phyloP scores from a whole-genome alignment of 257 asterid species.

The Gentiana straminea region DNA sequence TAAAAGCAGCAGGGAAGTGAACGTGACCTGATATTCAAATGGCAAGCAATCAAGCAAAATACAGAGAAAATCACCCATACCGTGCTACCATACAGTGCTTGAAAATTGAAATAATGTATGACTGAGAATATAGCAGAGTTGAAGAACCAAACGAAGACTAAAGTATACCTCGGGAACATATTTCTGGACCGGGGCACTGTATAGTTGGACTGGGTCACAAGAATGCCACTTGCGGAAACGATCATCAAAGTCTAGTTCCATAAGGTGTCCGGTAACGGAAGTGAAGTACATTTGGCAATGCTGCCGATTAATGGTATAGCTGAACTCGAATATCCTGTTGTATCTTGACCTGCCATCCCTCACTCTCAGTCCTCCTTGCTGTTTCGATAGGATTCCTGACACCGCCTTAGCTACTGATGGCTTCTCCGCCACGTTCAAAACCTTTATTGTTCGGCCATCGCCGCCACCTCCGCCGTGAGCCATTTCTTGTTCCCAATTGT shows the following conservation, averaged over 20 bases:
- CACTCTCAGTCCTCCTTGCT: constrained; percentile 46
- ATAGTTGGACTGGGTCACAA: constrained; percentile 86
- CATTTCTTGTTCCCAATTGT: constrained; percentile 1
- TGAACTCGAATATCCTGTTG: constrained; percentile 85
- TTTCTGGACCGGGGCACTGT: constrained; percentile 72
- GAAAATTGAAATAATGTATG: not conserved
- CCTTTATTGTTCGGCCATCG: constrained; percentile 53
- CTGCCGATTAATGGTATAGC: constrained; percentile 42
- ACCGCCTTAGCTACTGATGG: constrained; percentile 97
- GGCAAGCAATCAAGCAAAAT: not conserved
- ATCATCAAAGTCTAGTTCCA: constrained; percentile 90
- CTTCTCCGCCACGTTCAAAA: constrained; percentile 96
- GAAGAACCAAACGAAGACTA: not conserved
- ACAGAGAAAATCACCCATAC: not conserved
- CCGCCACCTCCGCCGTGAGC: constrained; percentile 22
- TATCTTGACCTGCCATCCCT: constrained; percentile 79
- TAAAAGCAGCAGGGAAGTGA: no score
- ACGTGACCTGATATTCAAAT: not conserved
- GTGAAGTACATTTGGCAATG: constrained; percentile 78
- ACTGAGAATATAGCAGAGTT: not conserved
- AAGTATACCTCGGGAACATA: constrained; percentile 67
- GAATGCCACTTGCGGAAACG: constrained; percentile 90
- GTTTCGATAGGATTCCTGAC: constrained; percentile 62
- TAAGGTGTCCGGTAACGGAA: constrained; percentile 93
- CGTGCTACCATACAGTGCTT: not conserved